Conservation (phyloP, 106 monocot species). For the Dendrobium nobile region DNA sequence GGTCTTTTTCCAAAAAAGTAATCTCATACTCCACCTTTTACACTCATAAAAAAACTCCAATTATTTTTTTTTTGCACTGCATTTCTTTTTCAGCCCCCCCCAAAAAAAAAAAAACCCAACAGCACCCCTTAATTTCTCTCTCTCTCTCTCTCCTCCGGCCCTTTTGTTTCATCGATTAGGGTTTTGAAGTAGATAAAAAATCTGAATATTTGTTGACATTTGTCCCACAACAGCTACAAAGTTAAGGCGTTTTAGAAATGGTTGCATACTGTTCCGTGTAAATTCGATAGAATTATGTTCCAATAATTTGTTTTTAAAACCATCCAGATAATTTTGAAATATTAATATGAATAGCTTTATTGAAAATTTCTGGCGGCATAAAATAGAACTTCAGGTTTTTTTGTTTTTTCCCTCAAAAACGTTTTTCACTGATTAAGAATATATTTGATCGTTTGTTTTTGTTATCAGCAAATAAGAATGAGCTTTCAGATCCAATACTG, state of each 20-base stretch:
- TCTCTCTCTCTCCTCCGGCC: no score
- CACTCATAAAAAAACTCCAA: no score
- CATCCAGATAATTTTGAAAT: neutral
- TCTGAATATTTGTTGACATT: neutral
- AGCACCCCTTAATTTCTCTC: neutral
- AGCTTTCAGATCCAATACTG: constrained; percentile 9
- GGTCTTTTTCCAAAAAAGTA: no score
- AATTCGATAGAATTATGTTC: neutral
- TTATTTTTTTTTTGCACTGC: no score
- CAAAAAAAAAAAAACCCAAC: no score
- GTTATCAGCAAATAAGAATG: neutral
- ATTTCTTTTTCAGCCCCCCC: no score
- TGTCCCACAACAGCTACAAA: neutral
- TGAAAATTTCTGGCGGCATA: neutral
- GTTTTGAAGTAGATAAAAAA: neutral
- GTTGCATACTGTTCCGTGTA: neutral
- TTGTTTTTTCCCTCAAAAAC: neutral
- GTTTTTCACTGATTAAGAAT: neutral
- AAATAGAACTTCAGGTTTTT: neutral
- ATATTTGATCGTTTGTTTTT: constrained; percentile 6
- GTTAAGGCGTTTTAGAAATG: neutral
- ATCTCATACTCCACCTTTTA: no score
- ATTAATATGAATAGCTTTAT: neutral
- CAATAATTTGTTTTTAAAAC: neutral
- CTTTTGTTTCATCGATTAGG: no score